Evolutionary conservation across 805 yeast species (phyloP).

Genomic region (Pichia nanzhaoensis): DNA sequence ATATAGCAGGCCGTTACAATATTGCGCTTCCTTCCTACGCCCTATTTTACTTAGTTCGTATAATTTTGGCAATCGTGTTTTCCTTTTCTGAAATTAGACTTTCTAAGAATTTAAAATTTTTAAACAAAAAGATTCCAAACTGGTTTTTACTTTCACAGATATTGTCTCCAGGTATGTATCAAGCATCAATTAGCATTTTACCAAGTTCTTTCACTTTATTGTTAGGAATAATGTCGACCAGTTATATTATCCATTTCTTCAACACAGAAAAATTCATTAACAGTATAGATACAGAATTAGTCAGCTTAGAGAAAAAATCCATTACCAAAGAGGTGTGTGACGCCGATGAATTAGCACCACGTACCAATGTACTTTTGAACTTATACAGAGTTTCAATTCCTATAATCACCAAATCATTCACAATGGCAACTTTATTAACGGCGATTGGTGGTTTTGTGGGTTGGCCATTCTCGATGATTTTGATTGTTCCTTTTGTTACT

Average conservation of each 20-base stretch:
- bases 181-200: slow-evolving; percentile 77
- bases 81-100: slow-evolving; percentile 49
- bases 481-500: slow-evolving; percentile 54
- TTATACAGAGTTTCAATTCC: slow-evolving; percentile 12
- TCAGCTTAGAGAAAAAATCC: slow-evolving; percentile 13
- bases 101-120: slow-evolving; percentile 34
- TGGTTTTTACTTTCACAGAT: slow-evolving; percentile 60
- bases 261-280: slow-evolving; percentile 19
- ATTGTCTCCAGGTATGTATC: slow-evolving; percentile 76
- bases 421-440: slow-evolving; percentile 36
- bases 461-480: slow-evolving; percentile 80
- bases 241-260: slow-evolving; percentile 33
- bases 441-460: slow-evolving; percentile 74
- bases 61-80: slow-evolving; percentile 34
- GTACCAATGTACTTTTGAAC: slow-evolving; percentile 12
- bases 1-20: neutral
- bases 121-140: slow-evolving; percentile 38
- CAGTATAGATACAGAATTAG: slow-evolving; percentile 16
- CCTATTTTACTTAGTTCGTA: slow-evolving; percentile 50
- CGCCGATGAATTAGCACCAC: slow-evolving; percentile 12
- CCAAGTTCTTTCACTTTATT: slow-evolving; percentile 77
- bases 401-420: slow-evolving; percentile 20
- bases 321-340: slow-evolving; percentile 16
- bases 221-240: slow-evolving; percentile 39
- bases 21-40: slow-evolving; percentile 13